Evolutionary conservation across 208 protist genomes (phyloP).

Genomic region (Wallacemonas sp.): DNA sequence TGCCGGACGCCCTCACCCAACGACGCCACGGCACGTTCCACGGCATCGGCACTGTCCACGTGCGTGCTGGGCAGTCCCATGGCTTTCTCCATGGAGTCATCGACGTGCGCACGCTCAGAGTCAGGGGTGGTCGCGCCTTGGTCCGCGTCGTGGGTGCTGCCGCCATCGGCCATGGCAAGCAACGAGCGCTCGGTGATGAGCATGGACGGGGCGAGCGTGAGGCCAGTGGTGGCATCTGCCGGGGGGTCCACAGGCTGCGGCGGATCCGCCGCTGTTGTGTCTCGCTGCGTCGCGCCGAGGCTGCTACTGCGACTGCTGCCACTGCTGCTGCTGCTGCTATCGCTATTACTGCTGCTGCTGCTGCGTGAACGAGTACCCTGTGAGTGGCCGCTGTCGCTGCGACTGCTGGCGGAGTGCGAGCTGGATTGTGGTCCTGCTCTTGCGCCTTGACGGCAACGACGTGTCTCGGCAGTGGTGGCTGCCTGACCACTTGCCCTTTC

Average conservation of each 20-base stretch:
- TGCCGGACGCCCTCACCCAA: slow-evolving; percentile 33
- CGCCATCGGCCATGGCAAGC: neutral
- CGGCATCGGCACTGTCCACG: slow-evolving; percentile 9
- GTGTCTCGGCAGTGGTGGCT: no score
- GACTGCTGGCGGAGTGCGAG: neutral
- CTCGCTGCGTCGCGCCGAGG: neutral
- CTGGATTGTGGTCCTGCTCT: neutral
- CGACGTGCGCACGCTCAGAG: neutral
- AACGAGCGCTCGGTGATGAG: neutral
- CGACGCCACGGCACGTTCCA: slow-evolving; percentile 15
- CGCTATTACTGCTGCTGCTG: slow-evolving; percentile 7
- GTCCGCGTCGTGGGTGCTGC: neutral
- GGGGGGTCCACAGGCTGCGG: neutral
- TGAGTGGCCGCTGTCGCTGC: neutral
- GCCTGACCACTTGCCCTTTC: no score
- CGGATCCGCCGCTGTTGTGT: neutral
- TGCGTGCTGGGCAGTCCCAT: neutral
- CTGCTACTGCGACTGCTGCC: neutral
- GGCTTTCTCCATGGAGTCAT: neutral
- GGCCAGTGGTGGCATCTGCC: neutral
- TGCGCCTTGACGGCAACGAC: neutral
- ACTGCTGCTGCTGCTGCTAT: neutral
- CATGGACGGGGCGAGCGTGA: neutral
- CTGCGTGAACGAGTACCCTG: neutral
- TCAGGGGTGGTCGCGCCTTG: neutral